Conservation (phyloP, 345 rosid genomes). For the Salix caprea region DNA sequence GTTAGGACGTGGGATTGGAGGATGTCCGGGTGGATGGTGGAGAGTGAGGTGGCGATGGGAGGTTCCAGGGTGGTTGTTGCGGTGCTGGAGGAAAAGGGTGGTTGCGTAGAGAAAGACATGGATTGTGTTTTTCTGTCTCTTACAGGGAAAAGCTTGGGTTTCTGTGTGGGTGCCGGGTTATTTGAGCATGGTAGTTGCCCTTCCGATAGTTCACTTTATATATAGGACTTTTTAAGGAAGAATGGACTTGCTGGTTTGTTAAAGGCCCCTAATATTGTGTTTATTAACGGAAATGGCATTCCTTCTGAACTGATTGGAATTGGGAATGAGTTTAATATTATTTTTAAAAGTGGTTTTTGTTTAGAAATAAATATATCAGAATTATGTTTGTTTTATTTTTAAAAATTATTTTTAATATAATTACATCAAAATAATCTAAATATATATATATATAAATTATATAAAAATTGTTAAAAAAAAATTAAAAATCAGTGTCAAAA, state of each 20-base stretch:
- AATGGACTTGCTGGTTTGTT: too few relatives aligned
- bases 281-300: neutral
- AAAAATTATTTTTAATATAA: too few relatives aligned
- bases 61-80: neutral
- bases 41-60: conserved; percentile 14
- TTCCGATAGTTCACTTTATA: neutral
- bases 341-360: too few relatives aligned
- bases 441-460: too few relatives aligned
- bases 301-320: neutral
- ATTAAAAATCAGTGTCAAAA: too few relatives aligned
- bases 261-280: neutral
- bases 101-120: neutral
- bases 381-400: too few relatives aligned
- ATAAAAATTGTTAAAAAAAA: too few relatives aligned
- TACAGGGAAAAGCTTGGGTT: neutral
- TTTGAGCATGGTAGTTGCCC: too few relatives aligned
- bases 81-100: neutral
- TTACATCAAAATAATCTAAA: too few relatives aligned
- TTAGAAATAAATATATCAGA: too few relatives aligned
- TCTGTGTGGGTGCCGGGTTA: too few relatives aligned
- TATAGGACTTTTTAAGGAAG: neutral
- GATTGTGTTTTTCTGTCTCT: neutral
- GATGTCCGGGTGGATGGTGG: conserved; percentile 53
- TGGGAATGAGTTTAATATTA: too few relatives aligned
- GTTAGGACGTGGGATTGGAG: conserved; percentile 55